Conservation (phyloP, 2,329 filamentous ascomycete species). For the Aurifilum marmelostoma region DNA sequence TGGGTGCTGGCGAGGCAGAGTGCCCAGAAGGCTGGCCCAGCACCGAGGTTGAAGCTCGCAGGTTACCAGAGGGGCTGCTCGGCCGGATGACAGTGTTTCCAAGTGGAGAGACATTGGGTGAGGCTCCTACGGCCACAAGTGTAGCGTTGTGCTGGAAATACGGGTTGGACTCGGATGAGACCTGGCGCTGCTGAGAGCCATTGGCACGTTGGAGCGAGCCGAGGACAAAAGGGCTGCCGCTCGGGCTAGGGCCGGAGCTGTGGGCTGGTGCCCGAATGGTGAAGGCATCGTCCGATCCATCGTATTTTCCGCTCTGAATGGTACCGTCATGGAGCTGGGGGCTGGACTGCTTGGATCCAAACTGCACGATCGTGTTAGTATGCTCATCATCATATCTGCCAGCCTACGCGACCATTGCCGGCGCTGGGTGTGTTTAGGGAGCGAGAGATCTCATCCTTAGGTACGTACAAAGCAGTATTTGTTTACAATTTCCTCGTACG, state of each 20-base stretch:
- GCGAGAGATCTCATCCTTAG: conserved; percentile 38
- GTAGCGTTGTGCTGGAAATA: conserved; percentile 40
- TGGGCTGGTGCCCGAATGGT: conserved; percentile 36
- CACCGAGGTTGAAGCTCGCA: conserved; percentile 30
- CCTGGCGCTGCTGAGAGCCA: conserved; percentile 48
- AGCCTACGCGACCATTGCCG: conserved; percentile 30
- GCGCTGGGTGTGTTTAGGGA: conserved; percentile 34
- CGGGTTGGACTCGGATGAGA: conserved; percentile 41
- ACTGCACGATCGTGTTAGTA: conserved; percentile 54
- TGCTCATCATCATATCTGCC: conserved; percentile 31
- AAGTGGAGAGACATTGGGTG: conserved; percentile 41
- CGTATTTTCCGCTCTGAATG: conserved; percentile 46
- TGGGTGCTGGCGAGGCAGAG: conserved; percentile 50
- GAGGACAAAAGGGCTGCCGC: conserved; percentile 43
- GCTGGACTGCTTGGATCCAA: conserved; percentile 62
- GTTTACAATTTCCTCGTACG: conserved; percentile 95
- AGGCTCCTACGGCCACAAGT: conserved; percentile 38
- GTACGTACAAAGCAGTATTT: conserved; percentile 99
- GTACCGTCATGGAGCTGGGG: conserved; percentile 55
- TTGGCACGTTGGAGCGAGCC: conserved; percentile 39
- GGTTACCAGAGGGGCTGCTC: conserved; percentile 38
- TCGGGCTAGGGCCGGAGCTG: conserved; percentile 43
- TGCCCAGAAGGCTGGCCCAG: conserved; percentile 42
- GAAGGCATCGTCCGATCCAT: conserved; percentile 46
- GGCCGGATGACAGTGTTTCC: conserved; percentile 35